Base-by-base conservation (phyloP, 2,329 filamentous ascomycete species). In the Calonectria honghensis region DNA sequence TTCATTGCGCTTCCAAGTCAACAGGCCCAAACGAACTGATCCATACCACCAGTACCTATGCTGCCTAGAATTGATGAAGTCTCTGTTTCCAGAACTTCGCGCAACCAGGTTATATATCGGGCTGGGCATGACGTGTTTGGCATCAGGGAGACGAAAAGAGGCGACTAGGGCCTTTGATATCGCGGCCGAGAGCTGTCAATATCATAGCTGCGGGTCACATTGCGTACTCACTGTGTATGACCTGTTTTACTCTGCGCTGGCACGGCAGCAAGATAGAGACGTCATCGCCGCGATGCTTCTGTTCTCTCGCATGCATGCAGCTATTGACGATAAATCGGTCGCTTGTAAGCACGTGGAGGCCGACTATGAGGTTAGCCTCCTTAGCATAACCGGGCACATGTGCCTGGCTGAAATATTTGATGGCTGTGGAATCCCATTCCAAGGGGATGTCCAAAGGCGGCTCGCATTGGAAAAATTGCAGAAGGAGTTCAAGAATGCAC, bases 371-470 rank as follows among this genome's bases (percentile, higher is more conserved):
- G 50, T 27, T 10, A 24, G 29, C 5, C 50, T 68, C 18, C n/a
- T 68, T 6, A 37, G 50, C 18, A 52, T 54, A 14, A n/a, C 24
- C 3, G 48, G 50, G n/a, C 14, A 54, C 35, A 68, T 68, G 65
- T 54, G 35, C 35, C 14, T 68, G 50, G 65, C 65, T 10, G 65
- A 57, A n/a, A 57, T 45, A n/a, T 54, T 39, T 32, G 65, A 68
- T 6, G 48, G 50, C 9, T 52, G 50, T 6, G 65, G 50, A n/a
- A 68, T 39, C 6, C 32, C 50, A 31, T 37, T n/a, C 16, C 32
- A 68, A 45, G 65, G 48, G 0, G 50, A 68, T 31, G n/a, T 14
- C 3, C 31, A 41, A 6, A 45, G 50, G 35, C 29, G 27, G 13
- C 32, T 29, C 9, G 65, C 65, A 10, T 50, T 68, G 1, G 50